Conservation (phyloP, 2,329 filamentous ascomycete genomes). For the Hysterium pulicare region DNA sequence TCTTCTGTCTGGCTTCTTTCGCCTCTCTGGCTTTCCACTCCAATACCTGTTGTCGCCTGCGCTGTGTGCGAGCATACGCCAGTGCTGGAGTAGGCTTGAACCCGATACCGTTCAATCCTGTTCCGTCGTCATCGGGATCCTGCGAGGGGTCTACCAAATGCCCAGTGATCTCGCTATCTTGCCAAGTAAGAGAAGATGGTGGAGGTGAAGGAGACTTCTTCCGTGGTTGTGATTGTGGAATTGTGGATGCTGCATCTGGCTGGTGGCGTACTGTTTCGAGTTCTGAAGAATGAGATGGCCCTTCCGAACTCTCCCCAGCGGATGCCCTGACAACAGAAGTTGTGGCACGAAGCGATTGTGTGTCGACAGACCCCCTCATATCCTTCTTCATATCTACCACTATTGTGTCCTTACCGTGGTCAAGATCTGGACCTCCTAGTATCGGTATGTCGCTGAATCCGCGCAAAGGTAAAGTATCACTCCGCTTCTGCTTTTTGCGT, state of each 20-base stretch:
- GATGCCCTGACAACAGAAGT: too few relatives aligned
- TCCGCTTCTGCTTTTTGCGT: conserved; percentile 36
- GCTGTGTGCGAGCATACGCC: conserved; percentile 54
- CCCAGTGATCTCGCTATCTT: conserved; percentile 61
- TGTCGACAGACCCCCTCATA: not conserved
- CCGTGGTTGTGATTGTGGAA: conserved; percentile 15
- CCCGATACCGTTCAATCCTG: conserved; percentile 62
- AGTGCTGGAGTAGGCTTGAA: conserved; percentile 60
- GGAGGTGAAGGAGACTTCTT: conserved; percentile 31
- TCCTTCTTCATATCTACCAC: conserved; percentile 3
- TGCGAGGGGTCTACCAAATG: conserved; percentile 48
- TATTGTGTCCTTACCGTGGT: conserved; percentile 8
- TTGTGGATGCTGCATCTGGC: not conserved
- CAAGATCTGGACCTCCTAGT: conserved; percentile 1
- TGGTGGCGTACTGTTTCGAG: not conserved
- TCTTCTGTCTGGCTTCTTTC: conserved; percentile 55
- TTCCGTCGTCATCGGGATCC: conserved; percentile 59
- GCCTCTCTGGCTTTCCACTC: conserved; percentile 60
- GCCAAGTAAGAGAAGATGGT: conserved; percentile 49
- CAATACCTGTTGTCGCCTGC: conserved; percentile 55
- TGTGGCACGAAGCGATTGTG: too few relatives aligned
- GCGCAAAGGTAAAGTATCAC: conserved; percentile 18
- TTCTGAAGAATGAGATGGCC: not conserved
- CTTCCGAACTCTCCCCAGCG: not conserved
- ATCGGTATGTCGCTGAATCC: conserved; percentile 6